Percentiles rank a stretch among this genome's conserved stretches.
These are phyloP conservation scores for Fusarium sp. DNA, from an alignment of 2,329 filamentous ascomycete species.

Conservation along the genomic window DNA sequence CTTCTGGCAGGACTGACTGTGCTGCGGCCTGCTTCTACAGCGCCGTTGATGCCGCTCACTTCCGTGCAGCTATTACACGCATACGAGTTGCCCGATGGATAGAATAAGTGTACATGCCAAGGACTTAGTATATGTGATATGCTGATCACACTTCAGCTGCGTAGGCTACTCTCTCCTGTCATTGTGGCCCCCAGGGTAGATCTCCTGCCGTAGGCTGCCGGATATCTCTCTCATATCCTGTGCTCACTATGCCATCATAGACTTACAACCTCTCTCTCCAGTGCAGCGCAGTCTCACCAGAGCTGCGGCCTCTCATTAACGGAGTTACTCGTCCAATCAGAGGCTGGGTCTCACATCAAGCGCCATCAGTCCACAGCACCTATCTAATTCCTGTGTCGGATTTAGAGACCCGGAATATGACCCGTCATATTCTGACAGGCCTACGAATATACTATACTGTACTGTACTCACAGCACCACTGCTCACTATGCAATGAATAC, in stretches of 20 bases:
- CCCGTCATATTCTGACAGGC: conserved; percentile 30
- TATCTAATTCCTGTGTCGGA: conserved; percentile 8
- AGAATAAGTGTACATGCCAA: conserved; percentile 10
- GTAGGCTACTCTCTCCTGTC: neutral
- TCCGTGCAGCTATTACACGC: neutral
- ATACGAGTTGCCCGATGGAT: conserved; percentile 3
- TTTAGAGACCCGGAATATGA: conserved; percentile 32
- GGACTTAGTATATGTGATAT: conserved; percentile 1
- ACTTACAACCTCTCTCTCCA: conserved; percentile 20
- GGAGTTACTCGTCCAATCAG: conserved; percentile 7
- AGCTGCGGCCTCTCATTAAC: conserved; percentile 14
- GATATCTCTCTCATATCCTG: conserved; percentile 16
- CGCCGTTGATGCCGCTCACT: conserved; percentile 6
- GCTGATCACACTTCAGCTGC: neutral
- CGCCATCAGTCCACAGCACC: conserved; percentile 21
- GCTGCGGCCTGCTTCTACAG: conserved; percentile 5
- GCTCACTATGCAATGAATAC: conserved; percentile 4
- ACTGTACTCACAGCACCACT: conserved; percentile 1
- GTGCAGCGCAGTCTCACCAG: conserved; percentile 24
- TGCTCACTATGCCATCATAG: conserved; percentile 33
- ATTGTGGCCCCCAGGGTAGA: neutral
- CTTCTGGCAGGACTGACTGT: neutral
- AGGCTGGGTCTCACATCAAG: conserved; percentile 32
- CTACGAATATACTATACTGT: neutral
- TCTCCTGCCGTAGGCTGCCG: conserved; percentile 5